Evolutionary conservation across 2,329 filamentous ascomycete species (phyloP).

Genomic region (Triangularia verruculosa): DNA sequence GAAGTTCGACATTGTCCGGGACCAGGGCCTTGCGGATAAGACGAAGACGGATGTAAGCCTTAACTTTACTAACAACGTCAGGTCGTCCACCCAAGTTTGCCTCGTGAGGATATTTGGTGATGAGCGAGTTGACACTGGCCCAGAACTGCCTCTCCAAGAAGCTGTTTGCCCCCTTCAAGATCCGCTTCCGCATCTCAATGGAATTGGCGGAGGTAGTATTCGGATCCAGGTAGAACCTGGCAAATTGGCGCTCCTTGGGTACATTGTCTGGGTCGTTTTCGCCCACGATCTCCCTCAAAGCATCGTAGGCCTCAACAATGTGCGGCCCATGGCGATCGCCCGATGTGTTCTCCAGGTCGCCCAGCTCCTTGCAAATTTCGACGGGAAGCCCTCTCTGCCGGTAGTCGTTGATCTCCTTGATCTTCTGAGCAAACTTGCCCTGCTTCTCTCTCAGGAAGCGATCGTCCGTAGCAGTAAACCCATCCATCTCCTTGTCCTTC

Average conservation of each 20-base stretch:
- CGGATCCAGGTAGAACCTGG: conserved; percentile 73
- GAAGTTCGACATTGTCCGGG: conserved; percentile 74
- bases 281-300: conserved; percentile 73
- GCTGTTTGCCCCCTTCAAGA: conserved; percentile 73
- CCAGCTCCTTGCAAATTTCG: conserved; percentile 73
- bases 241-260: conserved; percentile 73
- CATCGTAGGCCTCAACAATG: conserved; percentile 77
- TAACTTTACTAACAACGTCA: conserved; percentile 83
- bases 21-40: conserved; percentile 79
- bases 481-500: conserved; percentile 47
- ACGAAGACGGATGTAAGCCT: conserved; percentile 83
- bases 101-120: conserved; percentile 81
- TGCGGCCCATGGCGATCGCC: conserved; percentile 70
- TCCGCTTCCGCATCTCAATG: conserved; percentile 69
- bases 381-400: conserved; percentile 65
- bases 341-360: conserved; percentile 67
- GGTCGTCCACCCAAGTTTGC: conserved; percentile 87
- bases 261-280: conserved; percentile 61
- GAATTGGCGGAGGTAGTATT: conserved; percentile 61
- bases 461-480: conserved; percentile 61
- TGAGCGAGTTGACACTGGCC: conserved; percentile 69
- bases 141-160: conserved; percentile 83
- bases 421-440: conserved; percentile 71
- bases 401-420: conserved; percentile 73
- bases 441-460: conserved; percentile 82